phyloP scores from a whole-genome alignment of 306 rosid species.

The Quercus dentata region DNA sequence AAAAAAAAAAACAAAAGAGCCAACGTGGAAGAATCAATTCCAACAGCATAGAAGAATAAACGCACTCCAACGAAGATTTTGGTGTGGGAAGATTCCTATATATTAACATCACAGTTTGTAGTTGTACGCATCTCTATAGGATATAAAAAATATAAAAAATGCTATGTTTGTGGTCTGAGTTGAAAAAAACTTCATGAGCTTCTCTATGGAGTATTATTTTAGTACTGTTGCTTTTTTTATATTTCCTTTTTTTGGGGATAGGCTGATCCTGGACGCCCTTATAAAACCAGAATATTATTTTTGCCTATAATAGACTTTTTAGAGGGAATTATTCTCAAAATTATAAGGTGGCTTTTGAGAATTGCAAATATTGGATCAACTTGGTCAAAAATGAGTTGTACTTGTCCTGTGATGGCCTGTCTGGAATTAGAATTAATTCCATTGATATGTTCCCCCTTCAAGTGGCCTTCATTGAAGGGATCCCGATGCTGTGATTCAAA shows the following conservation, averaged over 20 bases:
- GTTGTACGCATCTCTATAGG: background rate
- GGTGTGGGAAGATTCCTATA: conserved; percentile 37
- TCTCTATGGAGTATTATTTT: background rate
- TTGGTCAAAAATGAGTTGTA: background rate
- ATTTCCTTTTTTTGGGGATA: background rate
- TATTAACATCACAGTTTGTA: background rate
- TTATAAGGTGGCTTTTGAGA: background rate
- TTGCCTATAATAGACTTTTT: background rate
- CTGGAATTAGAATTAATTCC: background rate
- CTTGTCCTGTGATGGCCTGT: background rate
- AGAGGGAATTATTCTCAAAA: background rate
- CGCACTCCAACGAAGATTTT: conserved; percentile 74
- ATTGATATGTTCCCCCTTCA: background rate
- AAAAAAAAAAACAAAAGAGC: background rate
- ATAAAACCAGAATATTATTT: background rate
- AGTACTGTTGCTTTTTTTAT: background rate
- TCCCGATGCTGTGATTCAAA: background rate
- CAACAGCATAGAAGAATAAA: conserved; percentile 44
- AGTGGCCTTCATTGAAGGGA: background rate
- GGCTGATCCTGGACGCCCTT: background rate
- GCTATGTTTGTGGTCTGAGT: no score
- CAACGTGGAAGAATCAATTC: conserved; percentile 54
- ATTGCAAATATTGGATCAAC: background rate
- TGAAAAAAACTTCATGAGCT: background rate
- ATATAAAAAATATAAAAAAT: background rate